These are phyloP conservation scores for Brassica juncea DNA, from an alignment of 345 rosid species.

Conservation along the genomic window DNA sequence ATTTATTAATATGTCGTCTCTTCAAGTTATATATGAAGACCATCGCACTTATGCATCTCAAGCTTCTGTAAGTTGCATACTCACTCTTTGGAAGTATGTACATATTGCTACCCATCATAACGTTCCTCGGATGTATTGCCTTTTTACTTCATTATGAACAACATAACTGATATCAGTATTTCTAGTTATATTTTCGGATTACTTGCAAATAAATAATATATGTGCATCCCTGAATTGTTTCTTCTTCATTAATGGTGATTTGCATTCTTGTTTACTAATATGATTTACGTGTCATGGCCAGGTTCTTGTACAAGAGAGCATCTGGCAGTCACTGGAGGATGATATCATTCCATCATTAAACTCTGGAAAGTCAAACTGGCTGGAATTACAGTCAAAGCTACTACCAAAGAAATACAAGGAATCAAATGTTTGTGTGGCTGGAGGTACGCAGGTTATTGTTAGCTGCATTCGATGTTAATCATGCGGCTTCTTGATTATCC, in stretches of 20 bases:
- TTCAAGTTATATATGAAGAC: conserved; percentile 83
- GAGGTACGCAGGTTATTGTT: conserved; percentile 77
- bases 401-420: conserved; percentile 63
- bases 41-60: conserved; percentile 88
- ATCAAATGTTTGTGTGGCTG: conserved; percentile 89
- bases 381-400: conserved; percentile 86
- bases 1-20: conserved; percentile 70
- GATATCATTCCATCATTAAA: conserved; percentile 79
- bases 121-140: conserved; percentile 11
- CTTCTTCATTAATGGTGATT: conserved; percentile 17
- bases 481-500: conserved; percentile 11
- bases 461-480: conserved; percentile 25
- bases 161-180: conserved; percentile 16
- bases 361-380: conserved; percentile 80
- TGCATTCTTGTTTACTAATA: conserved; percentile 8
- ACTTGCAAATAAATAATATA: conserved; percentile 13
- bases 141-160: conserved; percentile 9
- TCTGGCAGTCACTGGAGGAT: conserved; percentile 91
- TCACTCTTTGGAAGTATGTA: conserved; percentile 19
- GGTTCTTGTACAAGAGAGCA: conserved; percentile 71
- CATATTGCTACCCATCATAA: conserved; percentile 18
- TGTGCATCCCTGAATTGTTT: conserved; percentile 19
- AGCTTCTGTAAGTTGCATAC: conserved; percentile 69
- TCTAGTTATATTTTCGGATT: conserved; percentile 1
- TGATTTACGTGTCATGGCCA: conserved; percentile 39